Percentiles rank a stretch among this genome's conserved stretches.
These are phyloP conservation scores for Yamadazyma trypodendri DNA, from an alignment of 1,139 yeast species.

Conservation along the genomic window DNA sequence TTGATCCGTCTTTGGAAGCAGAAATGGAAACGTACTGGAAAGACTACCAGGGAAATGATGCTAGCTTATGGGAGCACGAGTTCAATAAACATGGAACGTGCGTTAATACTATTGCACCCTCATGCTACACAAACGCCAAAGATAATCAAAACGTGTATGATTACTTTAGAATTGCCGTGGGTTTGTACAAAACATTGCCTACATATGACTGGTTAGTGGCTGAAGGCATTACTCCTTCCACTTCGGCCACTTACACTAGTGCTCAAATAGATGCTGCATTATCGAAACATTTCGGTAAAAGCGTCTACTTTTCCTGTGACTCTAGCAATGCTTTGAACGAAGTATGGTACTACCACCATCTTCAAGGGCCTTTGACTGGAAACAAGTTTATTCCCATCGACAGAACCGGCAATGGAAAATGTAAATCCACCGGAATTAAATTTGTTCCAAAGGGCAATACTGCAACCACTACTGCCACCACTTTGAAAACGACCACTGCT, in stretches of 20 bases:
- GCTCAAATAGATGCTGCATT: conserved; percentile 65
- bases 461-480: conserved; percentile 22
- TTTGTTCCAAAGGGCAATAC: conserved; percentile 65
- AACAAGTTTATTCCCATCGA: conserved; percentile 71
- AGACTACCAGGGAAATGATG: conserved; percentile 70
- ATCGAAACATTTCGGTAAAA: conserved; percentile 52
- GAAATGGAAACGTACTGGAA: conserved; percentile 72
- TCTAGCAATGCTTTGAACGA: conserved; percentile 67
- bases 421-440: conserved; percentile 69
- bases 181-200: conserved; percentile 61
- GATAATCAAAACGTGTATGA: conserved; percentile 65
- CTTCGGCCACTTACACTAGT: conserved; percentile 57
- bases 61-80: conserved; percentile 84
- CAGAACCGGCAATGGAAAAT: conserved; percentile 50
- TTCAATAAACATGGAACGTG: conserved; percentile 95
- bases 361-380: conserved; percentile 67
- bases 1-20: conserved; percentile 49
- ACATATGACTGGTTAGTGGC: conserved; percentile 64
- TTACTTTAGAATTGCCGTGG: conserved; percentile 65
- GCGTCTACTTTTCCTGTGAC: conserved; percentile 68
- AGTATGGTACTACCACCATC: conserved; percentile 83
- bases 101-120: conserved; percentile 70
- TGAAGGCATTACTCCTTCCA: conserved; percentile 69
- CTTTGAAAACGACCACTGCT: not conserved
- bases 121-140: conserved; percentile 50